phyloP scores from a whole-genome alignment of 345 rosid genomes.

The Citrus hindsii region DNA sequence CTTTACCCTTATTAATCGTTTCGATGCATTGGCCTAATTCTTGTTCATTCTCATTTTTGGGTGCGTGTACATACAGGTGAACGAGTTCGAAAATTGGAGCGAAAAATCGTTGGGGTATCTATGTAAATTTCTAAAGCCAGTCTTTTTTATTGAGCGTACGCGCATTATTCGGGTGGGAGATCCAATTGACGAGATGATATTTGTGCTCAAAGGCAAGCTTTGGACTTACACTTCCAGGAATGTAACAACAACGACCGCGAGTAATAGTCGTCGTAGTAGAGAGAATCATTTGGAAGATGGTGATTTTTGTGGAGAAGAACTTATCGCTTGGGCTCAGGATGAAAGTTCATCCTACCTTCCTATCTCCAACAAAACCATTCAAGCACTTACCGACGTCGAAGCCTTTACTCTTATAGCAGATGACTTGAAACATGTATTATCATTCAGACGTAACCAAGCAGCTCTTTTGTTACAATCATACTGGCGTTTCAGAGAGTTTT shows the following conservation, averaged over 20 bases:
- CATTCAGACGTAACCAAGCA: too few relatives aligned
- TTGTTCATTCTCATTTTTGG: too few relatives aligned
- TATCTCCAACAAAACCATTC: not conserved
- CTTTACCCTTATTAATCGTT: too few relatives aligned
- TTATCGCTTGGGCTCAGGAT: not conserved
- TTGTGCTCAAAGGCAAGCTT: too few relatives aligned
- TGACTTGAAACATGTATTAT: not conserved
- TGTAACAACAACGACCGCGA: accelerated
- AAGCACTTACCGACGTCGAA: not conserved
- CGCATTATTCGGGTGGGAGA: not conserved
- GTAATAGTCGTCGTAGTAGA: too few relatives aligned
- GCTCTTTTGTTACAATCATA: too few relatives aligned
- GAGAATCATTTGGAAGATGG: too few relatives aligned
- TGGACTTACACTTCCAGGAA: too few relatives aligned
- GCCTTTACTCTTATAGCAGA: not conserved
- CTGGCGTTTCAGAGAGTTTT: too few relatives aligned
- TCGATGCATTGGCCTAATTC: too few relatives aligned
- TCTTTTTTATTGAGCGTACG: too few relatives aligned
- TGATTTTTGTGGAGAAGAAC: too few relatives aligned
- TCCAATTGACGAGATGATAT: not conserved
- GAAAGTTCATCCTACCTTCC: not conserved
- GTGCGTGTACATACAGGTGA: not conserved
- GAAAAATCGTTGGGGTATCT: not conserved
- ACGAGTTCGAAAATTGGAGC: not conserved
- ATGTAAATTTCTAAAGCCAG: not conserved